Conservation (phyloP, 192 early-diverging fungal species). For the Mortierella hygrophila region DNA sequence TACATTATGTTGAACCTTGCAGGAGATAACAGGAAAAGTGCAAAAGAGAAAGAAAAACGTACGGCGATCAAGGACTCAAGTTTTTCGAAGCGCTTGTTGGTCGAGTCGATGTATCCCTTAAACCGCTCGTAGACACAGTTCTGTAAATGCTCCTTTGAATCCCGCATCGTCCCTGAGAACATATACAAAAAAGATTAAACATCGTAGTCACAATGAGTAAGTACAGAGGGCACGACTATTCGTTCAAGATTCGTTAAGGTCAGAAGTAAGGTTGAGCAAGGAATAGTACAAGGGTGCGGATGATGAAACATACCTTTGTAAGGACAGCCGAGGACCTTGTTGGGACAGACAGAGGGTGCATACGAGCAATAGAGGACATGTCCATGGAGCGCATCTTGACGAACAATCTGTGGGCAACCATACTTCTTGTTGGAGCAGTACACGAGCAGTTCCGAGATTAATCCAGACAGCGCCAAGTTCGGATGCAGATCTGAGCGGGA, state of each 20-base stretch:
- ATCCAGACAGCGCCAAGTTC: constrained; percentile 65
- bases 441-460: constrained; percentile 67
- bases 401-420: constrained; percentile 63
- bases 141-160: constrained; percentile 55
- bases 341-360: constrained; percentile 57
- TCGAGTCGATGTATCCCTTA: constrained; percentile 61
- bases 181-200: background rate
- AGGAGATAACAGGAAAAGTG: background rate
- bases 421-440: constrained; percentile 65
- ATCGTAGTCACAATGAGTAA: background rate
- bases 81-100: constrained; percentile 54
- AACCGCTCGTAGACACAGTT: constrained; percentile 68
- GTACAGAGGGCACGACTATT: background rate
- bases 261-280: background rate
- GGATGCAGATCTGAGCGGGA: constrained; percentile 65
- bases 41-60: background rate
- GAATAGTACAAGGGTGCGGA: background rate
- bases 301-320: constrained; percentile 54
- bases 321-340: constrained; percentile 62
- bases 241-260: background rate
- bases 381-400: constrained; percentile 61
- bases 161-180: constrained; percentile 55
- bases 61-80: constrained; percentile 54
- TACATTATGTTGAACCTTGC: background rate
- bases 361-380: constrained; percentile 66